These are phyloP conservation scores for Ascocoryne sarcoides DNA, from an alignment of 2,329 filamentous ascomycete genomes.

Conservation along the genomic window DNA sequence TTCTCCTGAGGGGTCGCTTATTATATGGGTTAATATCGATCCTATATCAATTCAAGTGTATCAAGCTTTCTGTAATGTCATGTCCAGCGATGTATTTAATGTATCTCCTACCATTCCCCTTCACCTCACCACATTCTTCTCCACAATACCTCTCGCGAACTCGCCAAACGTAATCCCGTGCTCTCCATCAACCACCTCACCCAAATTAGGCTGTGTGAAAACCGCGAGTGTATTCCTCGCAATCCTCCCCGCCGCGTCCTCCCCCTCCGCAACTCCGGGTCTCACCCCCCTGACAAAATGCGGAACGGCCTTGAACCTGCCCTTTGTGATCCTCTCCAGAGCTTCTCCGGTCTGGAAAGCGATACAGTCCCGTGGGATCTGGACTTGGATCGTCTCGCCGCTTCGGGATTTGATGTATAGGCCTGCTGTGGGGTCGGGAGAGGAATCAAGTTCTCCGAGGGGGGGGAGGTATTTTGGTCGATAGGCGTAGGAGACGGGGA, in stretches of 20 bases:
- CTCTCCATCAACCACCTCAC: slow-evolving; percentile 64
- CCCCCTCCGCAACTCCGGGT: slow-evolving; percentile 34
- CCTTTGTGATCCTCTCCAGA: slow-evolving; percentile 81
- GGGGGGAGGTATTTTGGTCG: slow-evolving; percentile 33
- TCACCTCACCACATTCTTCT: slow-evolving; percentile 30
- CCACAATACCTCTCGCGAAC: slow-evolving; percentile 46
- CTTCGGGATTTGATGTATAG: slow-evolving; percentile 89
- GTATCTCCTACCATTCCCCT: too few relatives aligned
- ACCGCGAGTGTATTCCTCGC: slow-evolving; percentile 87
- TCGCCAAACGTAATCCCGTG: slow-evolving; percentile 63
- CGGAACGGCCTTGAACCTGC: slow-evolving; percentile 86
- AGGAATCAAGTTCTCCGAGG: slow-evolving; percentile 61
- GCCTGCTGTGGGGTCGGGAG: slow-evolving; percentile 76
- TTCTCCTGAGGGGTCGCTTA: too few relatives aligned
- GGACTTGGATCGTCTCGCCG: slow-evolving; percentile 78
- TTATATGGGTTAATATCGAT: too few relatives aligned
- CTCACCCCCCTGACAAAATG: slow-evolving; percentile 83
- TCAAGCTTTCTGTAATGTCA: too few relatives aligned
- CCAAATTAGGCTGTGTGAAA: slow-evolving; percentile 93
- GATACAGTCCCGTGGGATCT: slow-evolving; percentile 83
- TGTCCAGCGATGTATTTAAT: too few relatives aligned
- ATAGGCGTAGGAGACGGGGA: slow-evolving; percentile 25
- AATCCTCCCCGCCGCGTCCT: slow-evolving; percentile 41
- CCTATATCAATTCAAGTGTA: too few relatives aligned
- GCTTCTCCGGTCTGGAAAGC: slow-evolving; percentile 96